Conservation (phyloP, 176 grass and related monocot genomes). For the Juncus inflexus region DNA sequence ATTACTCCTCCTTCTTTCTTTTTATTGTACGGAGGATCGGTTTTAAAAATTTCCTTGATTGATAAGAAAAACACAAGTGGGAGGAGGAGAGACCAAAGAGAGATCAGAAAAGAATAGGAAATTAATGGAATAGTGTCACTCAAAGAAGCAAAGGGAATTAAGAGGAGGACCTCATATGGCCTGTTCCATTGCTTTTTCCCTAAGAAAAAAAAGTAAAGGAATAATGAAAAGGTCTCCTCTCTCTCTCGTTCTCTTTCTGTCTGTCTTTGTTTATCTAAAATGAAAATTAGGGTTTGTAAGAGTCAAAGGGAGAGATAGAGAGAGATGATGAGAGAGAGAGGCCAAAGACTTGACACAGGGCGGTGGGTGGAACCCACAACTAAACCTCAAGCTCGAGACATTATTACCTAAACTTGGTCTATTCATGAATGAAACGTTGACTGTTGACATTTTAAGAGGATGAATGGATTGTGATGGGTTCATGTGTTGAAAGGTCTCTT, state of each 20-base stretch:
- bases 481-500: constrained; percentile 27
- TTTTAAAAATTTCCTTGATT: constrained; percentile 29
- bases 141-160: constrained; percentile 32
- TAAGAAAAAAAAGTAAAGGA: constrained; percentile 34
- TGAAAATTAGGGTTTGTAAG: constrained; percentile 20
- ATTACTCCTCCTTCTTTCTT: constrained; percentile 26
- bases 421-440: constrained; percentile 20
- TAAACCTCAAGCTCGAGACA: constrained; percentile 25
- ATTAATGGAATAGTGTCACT: constrained; percentile 46
- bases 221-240: constrained; percentile 33
- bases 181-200: constrained; percentile 20
- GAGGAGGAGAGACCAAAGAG: constrained; percentile 27
- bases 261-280: constrained; percentile 34
- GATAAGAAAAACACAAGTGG: constrained; percentile 23
- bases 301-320: constrained; percentile 11
- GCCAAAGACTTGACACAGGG: constrained; percentile 27
- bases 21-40: constrained; percentile 32
- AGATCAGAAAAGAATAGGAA: constrained; percentile 38
- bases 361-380: constrained; percentile 18
- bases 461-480: background rate
- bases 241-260: constrained; percentile 30
- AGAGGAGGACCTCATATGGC: background rate
- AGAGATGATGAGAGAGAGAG: constrained; percentile 16
- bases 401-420: constrained; percentile 15
- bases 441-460: background rate